phyloP scores from a whole-genome alignment of 1,139 yeast genomes.

The Yamadazyma aaseri region DNA sequence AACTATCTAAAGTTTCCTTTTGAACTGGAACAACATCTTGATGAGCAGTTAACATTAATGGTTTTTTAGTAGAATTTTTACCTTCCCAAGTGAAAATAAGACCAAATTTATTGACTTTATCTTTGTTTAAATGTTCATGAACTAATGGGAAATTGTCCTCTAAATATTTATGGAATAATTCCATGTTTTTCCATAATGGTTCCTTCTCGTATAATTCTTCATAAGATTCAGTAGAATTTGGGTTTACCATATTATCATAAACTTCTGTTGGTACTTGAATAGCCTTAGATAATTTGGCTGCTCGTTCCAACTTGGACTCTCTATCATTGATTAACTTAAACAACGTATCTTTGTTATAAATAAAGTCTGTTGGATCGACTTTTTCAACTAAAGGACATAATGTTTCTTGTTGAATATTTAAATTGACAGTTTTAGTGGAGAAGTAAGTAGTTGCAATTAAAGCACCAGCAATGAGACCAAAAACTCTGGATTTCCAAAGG shows the following conservation, averaged over 20 bases:
- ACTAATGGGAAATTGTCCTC: slow-evolving; percentile 31
- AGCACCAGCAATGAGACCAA: background rate
- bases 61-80: slow-evolving; percentile 25
- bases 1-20: slow-evolving; percentile 33
- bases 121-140: slow-evolving; percentile 28
- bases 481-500: background rate
- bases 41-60: slow-evolving; percentile 46
- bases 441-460: background rate
- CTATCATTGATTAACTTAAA: slow-evolving; percentile 35
- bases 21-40: slow-evolving; percentile 54
- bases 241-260: slow-evolving; percentile 46
- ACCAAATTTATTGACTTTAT: slow-evolving; percentile 31
- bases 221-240: slow-evolving; percentile 20
- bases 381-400: slow-evolving; percentile 37
- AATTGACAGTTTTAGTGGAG: background rate
- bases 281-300: slow-evolving; percentile 50
- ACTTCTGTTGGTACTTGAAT: slow-evolving; percentile 62
- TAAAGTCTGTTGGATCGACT: slow-evolving; percentile 24
- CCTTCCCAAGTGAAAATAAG: slow-evolving; percentile 41
- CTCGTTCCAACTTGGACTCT: slow-evolving; percentile 37
- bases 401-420: background rate
- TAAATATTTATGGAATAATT: slow-evolving; percentile 29
- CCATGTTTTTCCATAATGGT: slow-evolving; percentile 32
- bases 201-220: slow-evolving; percentile 28
- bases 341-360: slow-evolving; percentile 23